phyloP scores from a whole-genome alignment of 805 yeast species.

The Cyberlindnera lachancei region DNA sequence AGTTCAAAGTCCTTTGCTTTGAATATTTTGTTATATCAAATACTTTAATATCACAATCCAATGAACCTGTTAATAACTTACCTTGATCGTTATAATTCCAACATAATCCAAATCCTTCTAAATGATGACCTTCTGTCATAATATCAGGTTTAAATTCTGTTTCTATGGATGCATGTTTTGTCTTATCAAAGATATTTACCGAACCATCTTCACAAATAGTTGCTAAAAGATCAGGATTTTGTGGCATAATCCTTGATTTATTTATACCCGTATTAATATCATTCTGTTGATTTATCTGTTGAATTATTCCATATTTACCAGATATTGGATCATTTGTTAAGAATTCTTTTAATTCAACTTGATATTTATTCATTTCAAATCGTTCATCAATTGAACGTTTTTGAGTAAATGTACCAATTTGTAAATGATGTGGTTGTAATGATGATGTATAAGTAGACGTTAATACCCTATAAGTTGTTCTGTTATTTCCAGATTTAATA shows the following conservation, averaged over 20 bases:
- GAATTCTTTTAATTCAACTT: conserved; percentile 27
- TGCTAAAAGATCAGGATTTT: conserved; percentile 77
- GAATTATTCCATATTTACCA: conserved; percentile 36
- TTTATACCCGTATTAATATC: conserved; percentile 68
- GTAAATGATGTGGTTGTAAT: conserved; percentile 41
- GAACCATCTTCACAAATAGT: conserved; percentile 62
- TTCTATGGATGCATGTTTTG: conserved; percentile 61
- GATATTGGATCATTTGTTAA: conserved; percentile 24
- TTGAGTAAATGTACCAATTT: conserved; percentile 28
- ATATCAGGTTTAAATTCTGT: conserved; percentile 43
- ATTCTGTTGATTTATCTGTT: conserved; percentile 62
- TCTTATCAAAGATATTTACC: conserved; percentile 66
- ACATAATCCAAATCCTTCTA: conserved; percentile 62
- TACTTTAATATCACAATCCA: conserved; percentile 54
- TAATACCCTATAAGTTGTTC: conserved; percentile 37
- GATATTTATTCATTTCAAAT: conserved; percentile 28
- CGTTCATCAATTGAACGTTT: conserved; percentile 10
- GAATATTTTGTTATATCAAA: conserved; percentile 55
- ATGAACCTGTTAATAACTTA: conserved; percentile 47
- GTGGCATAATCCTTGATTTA: conserved; percentile 68
- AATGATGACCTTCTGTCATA: conserved; percentile 32
- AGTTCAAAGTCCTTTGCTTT: conserved; percentile 13
- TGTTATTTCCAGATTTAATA: conserved; percentile 7
- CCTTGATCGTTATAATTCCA: conserved; percentile 72
- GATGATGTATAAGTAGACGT: conserved; percentile 63